These are phyloP conservation scores for Zygoascus sp. DNA, from an alignment of 1,139 yeast species.

Conservation along the genomic window DNA sequence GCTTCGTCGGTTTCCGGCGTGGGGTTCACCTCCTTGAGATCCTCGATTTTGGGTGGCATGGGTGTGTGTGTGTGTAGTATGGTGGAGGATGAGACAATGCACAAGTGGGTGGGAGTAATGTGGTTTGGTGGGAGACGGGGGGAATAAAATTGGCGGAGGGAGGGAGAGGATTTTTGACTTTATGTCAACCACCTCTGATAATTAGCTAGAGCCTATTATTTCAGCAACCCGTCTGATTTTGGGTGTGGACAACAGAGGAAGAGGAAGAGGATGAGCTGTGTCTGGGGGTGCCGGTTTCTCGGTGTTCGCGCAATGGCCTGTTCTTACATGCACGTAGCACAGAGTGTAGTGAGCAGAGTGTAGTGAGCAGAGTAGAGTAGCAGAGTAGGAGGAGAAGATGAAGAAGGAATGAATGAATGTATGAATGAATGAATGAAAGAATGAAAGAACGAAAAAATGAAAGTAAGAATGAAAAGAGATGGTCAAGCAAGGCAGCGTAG, in stretches of 20 bases:
- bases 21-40: constrained; percentile 17
- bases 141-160: background rate
- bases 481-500: no score
- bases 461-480: no score
- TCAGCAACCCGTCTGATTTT: constrained; percentile 29
- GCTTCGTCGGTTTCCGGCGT: constrained; percentile 15
- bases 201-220: constrained; percentile 54
- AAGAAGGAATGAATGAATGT: no score
- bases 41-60: background rate
- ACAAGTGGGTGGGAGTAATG: background rate
- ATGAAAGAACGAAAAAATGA: no score
- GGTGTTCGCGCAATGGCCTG: background rate
- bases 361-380: no score
- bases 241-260: constrained; percentile 76
- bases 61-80: background rate
- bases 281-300: background rate
- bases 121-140: background rate
- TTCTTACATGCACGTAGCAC: background rate
- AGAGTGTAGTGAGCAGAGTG: no score
- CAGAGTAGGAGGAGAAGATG: no score
- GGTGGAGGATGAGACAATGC: background rate
- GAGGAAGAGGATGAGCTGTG: constrained; percentile 28
- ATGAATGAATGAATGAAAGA: no score
- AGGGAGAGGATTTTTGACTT: constrained; percentile 7
- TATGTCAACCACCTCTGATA: constrained; percentile 23